phyloP scores from a whole-genome alignment of 352 stramenopile genomes.

The Phytophthora citricola region DNA sequence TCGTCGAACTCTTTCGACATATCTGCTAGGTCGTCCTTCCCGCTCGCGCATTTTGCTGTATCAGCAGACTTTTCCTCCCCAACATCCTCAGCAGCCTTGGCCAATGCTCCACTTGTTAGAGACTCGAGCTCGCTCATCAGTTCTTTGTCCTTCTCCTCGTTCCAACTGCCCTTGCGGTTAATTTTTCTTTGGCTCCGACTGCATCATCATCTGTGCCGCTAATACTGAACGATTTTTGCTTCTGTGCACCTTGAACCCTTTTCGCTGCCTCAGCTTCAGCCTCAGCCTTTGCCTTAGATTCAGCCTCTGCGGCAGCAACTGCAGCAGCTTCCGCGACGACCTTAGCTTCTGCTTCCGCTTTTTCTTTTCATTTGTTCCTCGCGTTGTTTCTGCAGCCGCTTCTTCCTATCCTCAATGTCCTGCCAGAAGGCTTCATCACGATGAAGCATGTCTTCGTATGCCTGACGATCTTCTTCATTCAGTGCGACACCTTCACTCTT shows the following conservation, averaged over 20 bases:
- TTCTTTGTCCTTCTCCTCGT: slow-evolving; percentile 87
- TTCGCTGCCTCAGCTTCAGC: slow-evolving; percentile 32
- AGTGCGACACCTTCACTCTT: slow-evolving; percentile 78
- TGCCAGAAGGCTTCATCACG: slow-evolving; percentile 88
- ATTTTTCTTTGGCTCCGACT: slow-evolving; percentile 37
- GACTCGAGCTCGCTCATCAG: slow-evolving; percentile 89
- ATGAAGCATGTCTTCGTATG: slow-evolving; percentile 90
- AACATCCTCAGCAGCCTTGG: slow-evolving; percentile 46
- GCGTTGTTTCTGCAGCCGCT: slow-evolving; percentile 69
- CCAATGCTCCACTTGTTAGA: slow-evolving; percentile 63
- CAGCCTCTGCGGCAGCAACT: slow-evolving; percentile 40
- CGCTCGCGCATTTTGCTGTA: slow-evolving; percentile 10
- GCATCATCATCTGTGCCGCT: slow-evolving; percentile 66
- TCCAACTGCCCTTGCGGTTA: slow-evolving; percentile 81
- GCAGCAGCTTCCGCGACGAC: slow-evolving; percentile 46
- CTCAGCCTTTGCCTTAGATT: slow-evolving; percentile 47
- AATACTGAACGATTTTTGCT: slow-evolving; percentile 81
- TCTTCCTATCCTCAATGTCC: slow-evolving; percentile 86
- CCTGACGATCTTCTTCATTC: slow-evolving; percentile 82
- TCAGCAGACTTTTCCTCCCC: slow-evolving; percentile 54
- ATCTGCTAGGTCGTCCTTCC: slow-evolving; percentile 47
- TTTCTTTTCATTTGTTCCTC: slow-evolving; percentile 77
- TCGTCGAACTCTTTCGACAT: slow-evolving; percentile 81
- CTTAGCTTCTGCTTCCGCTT: slow-evolving; percentile 58
- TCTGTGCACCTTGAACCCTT: slow-evolving; percentile 41